Conservation (phyloP, 768 basidiomycete species). For the Rhizopogon rudus region DNA sequence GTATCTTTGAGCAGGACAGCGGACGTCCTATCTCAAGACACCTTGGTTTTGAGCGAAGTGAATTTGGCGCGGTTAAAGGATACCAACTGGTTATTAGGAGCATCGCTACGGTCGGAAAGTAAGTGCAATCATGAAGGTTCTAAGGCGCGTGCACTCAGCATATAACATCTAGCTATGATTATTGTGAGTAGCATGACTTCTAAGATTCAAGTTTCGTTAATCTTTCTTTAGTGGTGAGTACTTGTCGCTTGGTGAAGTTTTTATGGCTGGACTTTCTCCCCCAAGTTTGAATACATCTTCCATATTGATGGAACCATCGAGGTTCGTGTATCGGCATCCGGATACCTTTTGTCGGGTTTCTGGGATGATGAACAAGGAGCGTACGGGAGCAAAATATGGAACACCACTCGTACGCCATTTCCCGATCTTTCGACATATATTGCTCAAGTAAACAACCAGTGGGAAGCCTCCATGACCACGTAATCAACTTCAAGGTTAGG, state of each 20-base stretch:
- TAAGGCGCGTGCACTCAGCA: neutral
- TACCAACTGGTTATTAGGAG: constrained; percentile 54
- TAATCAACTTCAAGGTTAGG: constrained; percentile 54
- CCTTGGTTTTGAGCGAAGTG: constrained; percentile 45
- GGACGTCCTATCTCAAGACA: constrained; percentile 56
- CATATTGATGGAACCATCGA: constrained; percentile 64
- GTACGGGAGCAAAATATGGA: constrained; percentile 54
- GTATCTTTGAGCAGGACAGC: constrained; percentile 60
- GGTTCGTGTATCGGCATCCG: constrained; percentile 60
- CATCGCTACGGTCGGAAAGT: constrained; percentile 62
- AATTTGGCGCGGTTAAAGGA: constrained; percentile 58
- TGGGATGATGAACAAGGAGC: constrained; percentile 45
- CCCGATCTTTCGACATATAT: neutral
- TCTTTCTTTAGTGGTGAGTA: constrained; percentile 25
- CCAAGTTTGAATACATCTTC: constrained; percentile 62
- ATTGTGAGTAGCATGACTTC: constrained; percentile 32
- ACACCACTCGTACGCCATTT: constrained; percentile 43
- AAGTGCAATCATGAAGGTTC: constrained; percentile 20
- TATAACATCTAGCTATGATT: constrained; percentile 40
- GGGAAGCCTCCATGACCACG: constrained; percentile 67
- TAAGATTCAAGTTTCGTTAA: neutral
- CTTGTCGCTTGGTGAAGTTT: neutral
- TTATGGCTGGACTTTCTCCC: neutral
- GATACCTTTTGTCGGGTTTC: constrained; percentile 62
- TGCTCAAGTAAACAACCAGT: constrained; percentile 27